phyloP scores from a whole-genome alignment of 768 basidiomycete species.

The Mycena metata region DNA sequence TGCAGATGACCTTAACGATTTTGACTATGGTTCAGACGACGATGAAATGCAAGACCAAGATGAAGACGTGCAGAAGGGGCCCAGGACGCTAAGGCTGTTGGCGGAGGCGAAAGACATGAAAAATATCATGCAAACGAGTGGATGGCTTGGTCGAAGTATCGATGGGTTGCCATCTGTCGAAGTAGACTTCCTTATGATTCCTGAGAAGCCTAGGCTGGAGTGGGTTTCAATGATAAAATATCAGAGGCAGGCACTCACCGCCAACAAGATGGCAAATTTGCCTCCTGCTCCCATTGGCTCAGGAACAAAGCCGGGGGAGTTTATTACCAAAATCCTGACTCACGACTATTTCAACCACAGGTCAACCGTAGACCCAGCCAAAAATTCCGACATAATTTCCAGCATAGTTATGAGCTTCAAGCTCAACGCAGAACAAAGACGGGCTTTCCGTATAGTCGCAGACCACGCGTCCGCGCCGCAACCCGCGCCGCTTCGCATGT shows the following conservation, averaged over 20 bases:
- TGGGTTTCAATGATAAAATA: neutral
- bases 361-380: neutral
- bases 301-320: neutral
- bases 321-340: neutral
- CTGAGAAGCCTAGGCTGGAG: neutral
- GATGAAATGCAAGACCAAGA: neutral
- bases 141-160: neutral
- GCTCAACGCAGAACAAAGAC: neutral
- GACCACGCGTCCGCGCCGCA: neutral
- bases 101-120: neutral
- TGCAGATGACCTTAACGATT: no score
- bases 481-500: no score
- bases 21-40: no score
- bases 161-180: neutral
- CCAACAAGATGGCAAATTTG: neutral
- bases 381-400: neutral
- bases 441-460: neutral
- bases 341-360: neutral
- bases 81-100: neutral
- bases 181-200: neutral
- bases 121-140: neutral
- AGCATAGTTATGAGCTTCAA: neutral
- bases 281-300: neutral
- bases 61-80: neutral
- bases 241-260: neutral